phyloP scores from a whole-genome alignment of 768 basidiomycete species.

The Rubroboletus pulcherrimus region DNA sequence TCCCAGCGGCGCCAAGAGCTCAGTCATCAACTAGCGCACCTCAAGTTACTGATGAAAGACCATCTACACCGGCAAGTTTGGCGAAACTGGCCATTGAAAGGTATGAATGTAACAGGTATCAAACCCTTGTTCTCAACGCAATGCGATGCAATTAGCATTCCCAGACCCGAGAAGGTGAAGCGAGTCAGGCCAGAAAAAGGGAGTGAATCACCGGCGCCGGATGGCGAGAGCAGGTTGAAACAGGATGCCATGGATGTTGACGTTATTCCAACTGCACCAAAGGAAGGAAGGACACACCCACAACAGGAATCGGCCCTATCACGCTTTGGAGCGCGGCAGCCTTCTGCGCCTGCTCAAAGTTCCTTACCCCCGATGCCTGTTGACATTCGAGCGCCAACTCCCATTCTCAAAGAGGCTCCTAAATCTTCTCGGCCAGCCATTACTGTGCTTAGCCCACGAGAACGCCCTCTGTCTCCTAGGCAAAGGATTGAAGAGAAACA shows the following conservation, averaged over 20 bases:
- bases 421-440: constrained; percentile 15
- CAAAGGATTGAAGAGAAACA: constrained; percentile 41
- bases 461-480: constrained; percentile 39
- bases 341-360: constrained; percentile 10
- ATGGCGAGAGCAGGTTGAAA: constrained; percentile 27
- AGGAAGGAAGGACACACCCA: constrained; percentile 24
- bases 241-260: constrained; percentile 39
- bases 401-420: constrained; percentile 18
- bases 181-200: constrained; percentile 42
- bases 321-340: constrained; percentile 24
- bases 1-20: constrained; percentile 49
- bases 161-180: constrained; percentile 77
- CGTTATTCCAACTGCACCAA: constrained; percentile 12
- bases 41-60: constrained; percentile 27
- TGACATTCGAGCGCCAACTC: constrained; percentile 17
- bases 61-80: constrained; percentile 30
- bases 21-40: constrained; percentile 40
- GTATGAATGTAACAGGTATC: constrained; percentile 32
- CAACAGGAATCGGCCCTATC: constrained; percentile 17
- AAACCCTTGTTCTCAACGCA: constrained; percentile 2
- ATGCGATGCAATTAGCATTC: constrained; percentile 45
- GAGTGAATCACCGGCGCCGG: constrained; percentile 34
- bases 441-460: constrained; percentile 26
- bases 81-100: constrained; percentile 67
- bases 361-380: constrained; percentile 10